Evolutionary conservation across 1,284 basidiomycete genomes (phyloP).

Genomic region (Microbotryum lychnidis-dioicae): DNA sequence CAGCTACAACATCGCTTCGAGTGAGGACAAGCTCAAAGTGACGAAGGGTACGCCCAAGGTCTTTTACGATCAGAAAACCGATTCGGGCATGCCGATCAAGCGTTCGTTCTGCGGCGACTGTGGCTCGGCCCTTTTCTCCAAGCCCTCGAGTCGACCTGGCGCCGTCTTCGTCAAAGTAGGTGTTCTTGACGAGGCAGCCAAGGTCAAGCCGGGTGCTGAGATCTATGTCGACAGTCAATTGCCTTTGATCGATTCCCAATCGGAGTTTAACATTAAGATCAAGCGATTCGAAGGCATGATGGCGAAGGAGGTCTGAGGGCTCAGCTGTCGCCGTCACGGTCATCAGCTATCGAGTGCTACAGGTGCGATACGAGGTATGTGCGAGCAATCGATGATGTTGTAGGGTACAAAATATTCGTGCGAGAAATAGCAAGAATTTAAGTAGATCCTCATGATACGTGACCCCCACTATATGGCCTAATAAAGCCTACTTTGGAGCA

Average conservation of each 20-base stretch:
- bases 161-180: slow-evolving; percentile 19
- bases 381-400: no score
- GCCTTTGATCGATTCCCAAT: slow-evolving; percentile 1
- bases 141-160: slow-evolving; percentile 5
- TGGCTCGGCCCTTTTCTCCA: slow-evolving; percentile 13
- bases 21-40: slow-evolving; percentile 11
- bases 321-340: no score
- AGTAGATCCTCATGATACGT: no score
- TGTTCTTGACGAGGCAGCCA: slow-evolving; percentile 6
- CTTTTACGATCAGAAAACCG: slow-evolving; percentile 13
- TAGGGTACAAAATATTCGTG: no score
- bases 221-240: slow-evolving; percentile 12
- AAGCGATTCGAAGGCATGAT: slow-evolving; percentile 25
- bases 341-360: no score
- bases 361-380: no score
- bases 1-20: slow-evolving; percentile 12
- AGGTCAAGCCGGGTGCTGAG: slow-evolving; percentile 17
- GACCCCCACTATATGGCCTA: no score
- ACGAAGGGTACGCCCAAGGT: slow-evolving; percentile 12
- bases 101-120: slow-evolving; percentile 19
- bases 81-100: slow-evolving; percentile 15
- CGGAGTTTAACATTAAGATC: background rate
- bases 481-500: no score
- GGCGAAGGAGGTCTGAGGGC: slow-evolving; percentile 15
- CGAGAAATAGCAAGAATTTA: no score